A percentile compares a stretch with the other conserved stretches of the same genome.
Conservation (phyloP, 352 stramenopile species). For the Pythium brachiatum region DNA sequence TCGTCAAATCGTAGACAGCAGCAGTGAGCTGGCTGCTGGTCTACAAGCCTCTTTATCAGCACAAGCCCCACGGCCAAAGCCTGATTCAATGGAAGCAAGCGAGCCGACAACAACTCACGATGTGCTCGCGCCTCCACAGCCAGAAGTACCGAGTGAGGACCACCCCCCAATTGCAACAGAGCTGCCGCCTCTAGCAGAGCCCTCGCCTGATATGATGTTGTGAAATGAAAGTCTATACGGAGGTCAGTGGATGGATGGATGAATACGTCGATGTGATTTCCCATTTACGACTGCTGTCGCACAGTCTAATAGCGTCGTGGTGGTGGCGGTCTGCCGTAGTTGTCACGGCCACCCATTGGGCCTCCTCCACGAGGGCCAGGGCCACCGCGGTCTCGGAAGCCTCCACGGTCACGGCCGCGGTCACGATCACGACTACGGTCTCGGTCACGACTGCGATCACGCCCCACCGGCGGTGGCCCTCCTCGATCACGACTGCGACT, state of each 20-base stretch:
- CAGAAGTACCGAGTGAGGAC: too few species aligned
- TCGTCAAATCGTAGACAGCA: background rate
- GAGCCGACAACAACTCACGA: too few species aligned
- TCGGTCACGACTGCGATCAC: slow-evolving; percentile 46
- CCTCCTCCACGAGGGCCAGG: background rate
- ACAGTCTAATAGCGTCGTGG: slow-evolving; percentile 26
- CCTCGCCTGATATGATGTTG: background rate
- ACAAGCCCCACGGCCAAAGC: too few species aligned
- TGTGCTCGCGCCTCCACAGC: too few species aligned
- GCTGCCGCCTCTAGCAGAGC: background rate
- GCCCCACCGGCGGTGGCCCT: slow-evolving; percentile 25
- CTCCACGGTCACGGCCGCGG: slow-evolving; percentile 10
- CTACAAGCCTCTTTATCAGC: too few species aligned
- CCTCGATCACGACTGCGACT: slow-evolving; percentile 24
- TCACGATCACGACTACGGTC: slow-evolving; percentile 19
- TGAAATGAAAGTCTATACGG: too few species aligned
- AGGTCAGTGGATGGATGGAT: background rate
- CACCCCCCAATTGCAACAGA: too few species aligned
- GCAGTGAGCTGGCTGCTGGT: too few species aligned
- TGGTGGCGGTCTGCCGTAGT: slow-evolving; percentile 23
- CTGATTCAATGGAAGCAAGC: too few species aligned
- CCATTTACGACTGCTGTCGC: too few species aligned
- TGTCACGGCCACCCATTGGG: slow-evolving; percentile 14
- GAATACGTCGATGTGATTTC: background rate
- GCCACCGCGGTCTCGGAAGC: slow-evolving; percentile 18